A percentile compares a stretch with the other conserved stretches of the same genome.
phyloP scores from a whole-genome alignment of 2,329 filamentous ascomycete genomes.

The Immersiporthe knoxdaviesiana region DNA sequence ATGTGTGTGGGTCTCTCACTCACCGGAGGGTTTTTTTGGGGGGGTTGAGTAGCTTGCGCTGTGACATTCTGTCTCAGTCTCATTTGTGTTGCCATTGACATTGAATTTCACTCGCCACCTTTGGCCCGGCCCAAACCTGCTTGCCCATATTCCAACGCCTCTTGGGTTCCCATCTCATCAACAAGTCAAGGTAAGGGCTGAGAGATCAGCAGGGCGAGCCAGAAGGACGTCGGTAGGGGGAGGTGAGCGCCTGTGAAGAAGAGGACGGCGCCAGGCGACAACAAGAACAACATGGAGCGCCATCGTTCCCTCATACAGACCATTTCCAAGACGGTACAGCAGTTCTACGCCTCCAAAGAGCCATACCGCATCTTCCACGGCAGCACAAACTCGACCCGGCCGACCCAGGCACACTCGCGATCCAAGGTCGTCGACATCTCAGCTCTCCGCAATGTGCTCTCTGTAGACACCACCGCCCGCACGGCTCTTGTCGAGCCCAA shows the following conservation, averaged over 20 bases:
- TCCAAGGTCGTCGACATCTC: slow-evolving; percentile 66
- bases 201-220: not conserved
- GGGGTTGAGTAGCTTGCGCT: not conserved
- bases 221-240: not conserved
- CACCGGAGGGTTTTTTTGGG: not conserved
- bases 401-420: slow-evolving; percentile 49
- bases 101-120: not conserved
- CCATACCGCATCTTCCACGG: slow-evolving; percentile 79
- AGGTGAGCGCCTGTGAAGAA: not conserved
- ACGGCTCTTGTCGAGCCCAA: slow-evolving; percentile 75
- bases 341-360: slow-evolving; percentile 51
- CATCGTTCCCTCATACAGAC: slow-evolving; percentile 52
- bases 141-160: too few species aligned
- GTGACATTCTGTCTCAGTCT: not conserved
- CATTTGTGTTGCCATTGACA: not conserved
- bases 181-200: not conserved
- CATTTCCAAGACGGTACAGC: slow-evolving; percentile 52
- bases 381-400: slow-evolving; percentile 74
- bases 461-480: slow-evolving; percentile 57
- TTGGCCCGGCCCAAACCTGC: too few species aligned
- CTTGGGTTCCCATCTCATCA: not conserved
- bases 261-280: too few species aligned
- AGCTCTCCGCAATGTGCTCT: slow-evolving; percentile 64
- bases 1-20: not conserved
- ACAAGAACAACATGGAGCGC: slow-evolving; percentile 48